Conservation (phyloP, 164 flowering plant species). For the Umbellularia californica region DNA sequence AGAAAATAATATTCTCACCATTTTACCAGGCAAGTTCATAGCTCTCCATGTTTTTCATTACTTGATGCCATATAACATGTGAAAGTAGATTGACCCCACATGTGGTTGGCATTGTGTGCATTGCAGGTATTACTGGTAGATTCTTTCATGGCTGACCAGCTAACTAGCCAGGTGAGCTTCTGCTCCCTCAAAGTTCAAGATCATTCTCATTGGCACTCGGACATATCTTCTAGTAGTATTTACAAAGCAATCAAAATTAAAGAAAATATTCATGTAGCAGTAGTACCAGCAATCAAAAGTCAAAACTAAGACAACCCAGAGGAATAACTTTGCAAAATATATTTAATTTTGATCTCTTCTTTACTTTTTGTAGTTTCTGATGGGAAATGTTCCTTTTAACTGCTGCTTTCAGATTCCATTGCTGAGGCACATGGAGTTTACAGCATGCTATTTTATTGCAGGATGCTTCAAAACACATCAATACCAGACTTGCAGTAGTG, state of each 20-base stretch:
- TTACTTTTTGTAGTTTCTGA: background rate
- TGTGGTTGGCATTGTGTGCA: background rate
- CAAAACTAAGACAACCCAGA: too few species aligned
- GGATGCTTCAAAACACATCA: slow-evolving; percentile 63
- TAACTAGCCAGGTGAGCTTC: slow-evolving; percentile 86
- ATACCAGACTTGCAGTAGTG: slow-evolving; percentile 56
- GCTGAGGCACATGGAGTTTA: slow-evolving; percentile 86
- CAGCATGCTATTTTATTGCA: slow-evolving; percentile 80
- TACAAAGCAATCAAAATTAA: background rate
- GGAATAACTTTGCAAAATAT: background rate
- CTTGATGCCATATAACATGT: background rate
- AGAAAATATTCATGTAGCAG: background rate
- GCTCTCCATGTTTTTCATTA: background rate
- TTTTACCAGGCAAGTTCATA: slow-evolving; percentile 64
- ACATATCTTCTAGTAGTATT: background rate
- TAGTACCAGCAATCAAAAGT: background rate
- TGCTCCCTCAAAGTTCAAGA: background rate
- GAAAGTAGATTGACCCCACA: background rate
- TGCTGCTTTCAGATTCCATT: slow-evolving; percentile 60
- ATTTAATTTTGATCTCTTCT: background rate
- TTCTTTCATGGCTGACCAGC: slow-evolving; percentile 98
- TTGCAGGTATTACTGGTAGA: slow-evolving; percentile 91
- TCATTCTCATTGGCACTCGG: background rate
- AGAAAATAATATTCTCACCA: slow-evolving; percentile 89
- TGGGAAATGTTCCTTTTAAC: background rate